Conservation (phyloP, 2,329 filamentous ascomycete genomes). For the Botrytis fabae region DNA sequence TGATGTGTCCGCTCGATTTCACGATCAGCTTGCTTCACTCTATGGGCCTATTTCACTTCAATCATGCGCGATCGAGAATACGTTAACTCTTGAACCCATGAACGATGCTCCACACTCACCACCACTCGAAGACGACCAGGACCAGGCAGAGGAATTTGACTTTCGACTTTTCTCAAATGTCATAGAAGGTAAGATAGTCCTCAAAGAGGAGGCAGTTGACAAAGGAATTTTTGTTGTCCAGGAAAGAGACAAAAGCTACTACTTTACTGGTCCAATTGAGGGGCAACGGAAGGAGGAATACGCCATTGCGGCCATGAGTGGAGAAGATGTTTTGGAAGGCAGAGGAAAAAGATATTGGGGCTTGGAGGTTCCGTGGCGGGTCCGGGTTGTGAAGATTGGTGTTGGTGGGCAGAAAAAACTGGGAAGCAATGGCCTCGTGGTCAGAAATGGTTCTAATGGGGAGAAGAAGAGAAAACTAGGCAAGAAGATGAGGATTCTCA, state of each 20-base stretch:
- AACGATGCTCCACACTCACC: slow-evolving; percentile 31
- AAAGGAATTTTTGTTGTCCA: slow-evolving; percentile 46
- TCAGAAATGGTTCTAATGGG: slow-evolving; percentile 17
- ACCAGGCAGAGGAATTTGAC: slow-evolving; percentile 48
- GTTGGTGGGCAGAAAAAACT: slow-evolving; percentile 33
- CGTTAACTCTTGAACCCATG: slow-evolving; percentile 25
- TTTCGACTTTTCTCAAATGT: slow-evolving; percentile 56
- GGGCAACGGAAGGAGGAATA: slow-evolving; percentile 45
- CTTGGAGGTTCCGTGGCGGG: slow-evolving; percentile 60
- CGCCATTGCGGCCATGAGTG: slow-evolving; percentile 50
- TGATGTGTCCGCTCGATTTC: slow-evolving; percentile 27
- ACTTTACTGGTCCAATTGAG: slow-evolving; percentile 47
- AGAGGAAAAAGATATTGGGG: slow-evolving; percentile 55
- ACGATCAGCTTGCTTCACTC: slow-evolving; percentile 32
- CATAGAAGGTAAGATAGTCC: slow-evolving; percentile 48
- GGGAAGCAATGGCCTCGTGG: slow-evolving; percentile 26
- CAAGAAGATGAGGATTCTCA: slow-evolving; percentile 58
- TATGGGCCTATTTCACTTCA: slow-evolving; percentile 31
- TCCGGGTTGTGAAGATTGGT: slow-evolving; percentile 47
- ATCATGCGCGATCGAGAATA: not conserved
- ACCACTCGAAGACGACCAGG: slow-evolving; percentile 14
- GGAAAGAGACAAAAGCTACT: slow-evolving; percentile 50
- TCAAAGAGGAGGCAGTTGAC: slow-evolving; percentile 46
- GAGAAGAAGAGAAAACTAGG: slow-evolving; percentile 50
- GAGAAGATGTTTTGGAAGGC: slow-evolving; percentile 51